phyloP scores from a whole-genome alignment of 2,329 filamentous ascomycete genomes.

The Ceratocystis destructans region DNA sequence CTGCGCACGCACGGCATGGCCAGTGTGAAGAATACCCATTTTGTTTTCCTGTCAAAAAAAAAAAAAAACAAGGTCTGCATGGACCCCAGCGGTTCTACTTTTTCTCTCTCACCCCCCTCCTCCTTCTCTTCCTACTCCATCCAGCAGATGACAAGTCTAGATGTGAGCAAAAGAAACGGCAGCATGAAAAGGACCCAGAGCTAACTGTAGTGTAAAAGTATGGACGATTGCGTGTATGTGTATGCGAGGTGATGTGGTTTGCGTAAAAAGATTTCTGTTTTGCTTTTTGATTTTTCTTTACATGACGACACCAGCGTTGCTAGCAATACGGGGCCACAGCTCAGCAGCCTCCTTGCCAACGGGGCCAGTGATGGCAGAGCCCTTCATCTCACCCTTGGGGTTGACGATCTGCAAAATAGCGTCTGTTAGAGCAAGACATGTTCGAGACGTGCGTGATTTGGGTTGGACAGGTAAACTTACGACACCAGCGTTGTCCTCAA shows the following conservation, averaged over 20 bases:
- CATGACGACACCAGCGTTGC: slow-evolving; percentile 99
- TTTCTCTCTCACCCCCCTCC: not conserved
- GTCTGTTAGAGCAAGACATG: not conserved
- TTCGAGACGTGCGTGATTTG: not conserved
- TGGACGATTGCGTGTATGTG: slow-evolving; percentile 8
- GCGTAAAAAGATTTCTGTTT: slow-evolving; percentile 22
- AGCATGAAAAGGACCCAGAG: not conserved
- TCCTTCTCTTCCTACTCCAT: not conserved
- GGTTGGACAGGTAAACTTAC: slow-evolving; percentile 43
- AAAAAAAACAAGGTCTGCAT: slow-evolving; percentile 2
- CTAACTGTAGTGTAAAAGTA: not conserved
- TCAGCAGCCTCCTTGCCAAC: slow-evolving; percentile 99
- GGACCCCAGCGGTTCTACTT: not conserved
- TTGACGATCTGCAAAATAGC: slow-evolving; percentile 68
- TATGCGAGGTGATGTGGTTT: slow-evolving; percentile 15
- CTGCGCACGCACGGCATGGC: not conserved
- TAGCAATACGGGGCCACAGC: slow-evolving; percentile 99
- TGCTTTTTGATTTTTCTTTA: slow-evolving; percentile 40
- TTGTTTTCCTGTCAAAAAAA: slow-evolving; percentile 11
- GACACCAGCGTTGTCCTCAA: slow-evolving; percentile 99
- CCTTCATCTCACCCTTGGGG: slow-evolving; percentile 99
- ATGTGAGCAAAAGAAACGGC: not conserved
- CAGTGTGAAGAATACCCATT: not conserved
- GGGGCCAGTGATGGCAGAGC: slow-evolving; percentile 95
- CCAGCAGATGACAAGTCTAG: not conserved